Base-by-base conservation (phyloP, 768 basidiomycete species). In the Lentinula raphanica region DNA sequence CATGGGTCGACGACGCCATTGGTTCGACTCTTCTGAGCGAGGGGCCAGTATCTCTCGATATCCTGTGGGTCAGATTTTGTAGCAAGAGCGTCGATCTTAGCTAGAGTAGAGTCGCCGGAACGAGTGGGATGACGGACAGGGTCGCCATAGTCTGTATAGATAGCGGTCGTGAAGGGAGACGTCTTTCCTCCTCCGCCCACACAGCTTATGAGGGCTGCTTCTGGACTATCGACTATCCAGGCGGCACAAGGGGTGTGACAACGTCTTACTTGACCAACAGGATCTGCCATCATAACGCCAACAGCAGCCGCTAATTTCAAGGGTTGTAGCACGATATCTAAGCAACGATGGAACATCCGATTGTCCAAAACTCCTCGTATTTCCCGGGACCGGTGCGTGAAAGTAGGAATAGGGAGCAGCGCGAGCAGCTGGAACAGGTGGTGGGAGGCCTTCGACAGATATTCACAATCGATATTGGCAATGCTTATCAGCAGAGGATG, bases 401-500 rank as follows among this genome's bases (percentile, higher is more conserved):
- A 39, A 5, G 11, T 11, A 15, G 38, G 38, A 5, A 39, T 17
- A 39, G 38, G 38, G 17, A 39, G 7, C 2, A 39, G 13, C 13
- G 38, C 38, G 13, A 39, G 38, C 17, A 39, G 17, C 13, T 17
- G 11, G 9, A 39, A 13, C 17, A 39, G 17, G 17, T 39, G 38
- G 5, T 15, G 17, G 5, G 7, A 39, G 17, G 38, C 38, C n/a
- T 39, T 39, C n/a, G 38, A 39, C 6, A 39, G 17, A 15, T 15
- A 13, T 15, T 13, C 38, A 1, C 5, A 36, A 5, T 12, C 7
- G 13, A 67, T 61, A 23, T 68, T 68, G 1, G 66, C 63, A 0
- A 67, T 42, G 5, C 42, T 53, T 2, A 55, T 19, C 4, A 63
- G 32, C 6, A 65, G 38, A 4, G 60, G 64, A 31, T 68, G 63